A percentile compares a stretch with the other conserved stretches of the same genome.
phyloP scores from a whole-genome alignment of 345 rosid species.

The Mangifera indica region DNA sequence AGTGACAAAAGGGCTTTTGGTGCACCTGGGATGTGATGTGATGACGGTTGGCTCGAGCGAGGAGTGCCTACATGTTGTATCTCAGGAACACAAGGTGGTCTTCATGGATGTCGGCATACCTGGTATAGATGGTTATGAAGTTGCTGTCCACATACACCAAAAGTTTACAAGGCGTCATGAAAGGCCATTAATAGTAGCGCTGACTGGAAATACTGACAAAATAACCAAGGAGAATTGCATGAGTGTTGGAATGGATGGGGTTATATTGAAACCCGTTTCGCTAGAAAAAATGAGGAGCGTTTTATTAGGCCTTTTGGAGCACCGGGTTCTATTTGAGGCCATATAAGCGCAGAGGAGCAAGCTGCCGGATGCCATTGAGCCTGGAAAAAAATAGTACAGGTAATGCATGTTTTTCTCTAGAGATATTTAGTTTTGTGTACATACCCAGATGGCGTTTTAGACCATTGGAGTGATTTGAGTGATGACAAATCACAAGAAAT shows the following conservation, averaged over 20 bases:
- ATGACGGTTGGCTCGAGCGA: slow-evolving; percentile 63
- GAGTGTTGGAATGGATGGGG: slow-evolving; percentile 83
- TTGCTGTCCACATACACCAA: slow-evolving; percentile 55
- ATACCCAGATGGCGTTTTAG: slow-evolving; percentile 3
- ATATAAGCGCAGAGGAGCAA: slow-evolving; percentile 31
- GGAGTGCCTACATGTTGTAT: slow-evolving; percentile 62
- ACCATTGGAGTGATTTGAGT: not conserved
- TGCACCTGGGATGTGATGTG: slow-evolving; percentile 91
- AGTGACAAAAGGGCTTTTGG: slow-evolving; percentile 76
- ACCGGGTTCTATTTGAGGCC: slow-evolving; percentile 53
- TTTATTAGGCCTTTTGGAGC: slow-evolving; percentile 69
- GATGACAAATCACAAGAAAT: not conserved
- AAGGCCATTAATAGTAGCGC: slow-evolving; percentile 82
- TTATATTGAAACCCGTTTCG: slow-evolving; percentile 71
- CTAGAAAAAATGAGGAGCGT: slow-evolving; percentile 82
- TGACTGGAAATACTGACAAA: slow-evolving; percentile 69
- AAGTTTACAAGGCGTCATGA: slow-evolving; percentile 66
- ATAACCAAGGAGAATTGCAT: slow-evolving; percentile 72
- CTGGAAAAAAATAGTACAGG: not conserved
- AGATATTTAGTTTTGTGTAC: not conserved
- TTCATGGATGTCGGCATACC: slow-evolving; percentile 69
- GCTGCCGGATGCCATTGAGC: not conserved
- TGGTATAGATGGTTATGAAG: slow-evolving; percentile 60
- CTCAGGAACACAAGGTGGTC: slow-evolving; percentile 74
- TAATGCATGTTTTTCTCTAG: not conserved